These are phyloP conservation scores for Mycena crocata DNA, from an alignment of 768 basidiomycete genomes.

Conservation along the genomic window DNA sequence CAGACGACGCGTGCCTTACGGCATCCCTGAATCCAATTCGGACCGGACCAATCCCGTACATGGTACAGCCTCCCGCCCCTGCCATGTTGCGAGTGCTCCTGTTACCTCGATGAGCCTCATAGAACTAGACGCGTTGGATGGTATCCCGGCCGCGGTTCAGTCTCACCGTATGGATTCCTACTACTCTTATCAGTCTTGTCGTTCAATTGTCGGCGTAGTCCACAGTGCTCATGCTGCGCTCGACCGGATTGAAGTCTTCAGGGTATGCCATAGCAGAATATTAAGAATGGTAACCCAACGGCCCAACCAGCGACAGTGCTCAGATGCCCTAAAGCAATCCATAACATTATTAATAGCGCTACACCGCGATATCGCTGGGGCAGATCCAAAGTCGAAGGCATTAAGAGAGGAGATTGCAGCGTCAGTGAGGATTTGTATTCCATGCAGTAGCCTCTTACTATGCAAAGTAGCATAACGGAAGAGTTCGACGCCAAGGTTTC, in stretches of 20 bases:
- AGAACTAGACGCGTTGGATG: conserved; percentile 2
- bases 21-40: neutral
- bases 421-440: neutral
- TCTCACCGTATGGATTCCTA: conserved; percentile 9
- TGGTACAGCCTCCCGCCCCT: neutral
- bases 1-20: neutral
- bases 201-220: neutral
- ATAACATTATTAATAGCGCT: conserved; percentile 4
- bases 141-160: neutral
- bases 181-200: neutral
- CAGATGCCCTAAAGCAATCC: conserved; percentile 10
- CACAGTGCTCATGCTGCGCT: neutral
- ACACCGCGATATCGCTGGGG: neutral
- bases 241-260: conserved; percentile 1
- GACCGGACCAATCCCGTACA: neutral
- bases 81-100: neutral
- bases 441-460: neutral
- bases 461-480: conserved; percentile 39
- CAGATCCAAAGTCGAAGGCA: neutral
- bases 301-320: neutral
- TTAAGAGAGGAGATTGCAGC: neutral
- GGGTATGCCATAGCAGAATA: neutral
- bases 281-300: neutral
- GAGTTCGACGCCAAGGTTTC: conserved; percentile 46
- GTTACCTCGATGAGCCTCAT: neutral